These are phyloP conservation scores for Cercospora zeina DNA, from an alignment of 2,329 filamentous ascomycete species.

Conservation along the genomic window DNA sequence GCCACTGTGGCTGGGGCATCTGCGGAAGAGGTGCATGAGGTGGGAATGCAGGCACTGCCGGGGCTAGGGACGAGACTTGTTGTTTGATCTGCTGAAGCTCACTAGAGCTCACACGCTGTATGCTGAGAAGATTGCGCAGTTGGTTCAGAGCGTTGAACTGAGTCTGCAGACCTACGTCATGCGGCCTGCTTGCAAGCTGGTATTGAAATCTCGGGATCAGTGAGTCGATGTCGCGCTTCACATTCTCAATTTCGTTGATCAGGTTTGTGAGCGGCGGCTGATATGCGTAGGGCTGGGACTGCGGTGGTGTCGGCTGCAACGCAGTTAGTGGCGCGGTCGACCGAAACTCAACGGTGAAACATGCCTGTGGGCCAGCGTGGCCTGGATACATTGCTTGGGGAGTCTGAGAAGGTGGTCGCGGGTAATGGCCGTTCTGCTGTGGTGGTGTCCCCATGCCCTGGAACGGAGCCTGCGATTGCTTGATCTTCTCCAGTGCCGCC, in stretches of 20 bases:
- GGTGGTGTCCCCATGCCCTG: constrained; percentile 75
- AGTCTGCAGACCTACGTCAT: constrained; percentile 73
- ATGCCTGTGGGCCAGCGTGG: constrained; percentile 43
- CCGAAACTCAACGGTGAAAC: constrained; percentile 1
- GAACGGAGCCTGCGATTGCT: constrained; percentile 57
- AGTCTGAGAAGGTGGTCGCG: constrained; percentile 36
- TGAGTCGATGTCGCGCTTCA: constrained; percentile 80
- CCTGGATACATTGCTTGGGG: constrained; percentile 40
- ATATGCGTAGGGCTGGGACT: constrained; percentile 26
- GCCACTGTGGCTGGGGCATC: constrained; percentile 38
- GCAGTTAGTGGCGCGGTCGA: constrained; percentile 15
- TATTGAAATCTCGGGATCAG: constrained; percentile 71
- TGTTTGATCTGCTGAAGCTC: constrained; percentile 82
- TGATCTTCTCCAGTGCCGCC: constrained; percentile 61
- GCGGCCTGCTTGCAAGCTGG: constrained; percentile 73
- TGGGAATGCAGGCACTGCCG: constrained; percentile 51
- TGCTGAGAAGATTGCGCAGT: constrained; percentile 76
- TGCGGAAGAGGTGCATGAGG: constrained; percentile 36
- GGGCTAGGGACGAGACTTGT: constrained; percentile 75
- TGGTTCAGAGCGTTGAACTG: constrained; percentile 83
- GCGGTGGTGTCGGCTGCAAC: constrained; percentile 32
- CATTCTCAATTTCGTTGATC: constrained; percentile 53
- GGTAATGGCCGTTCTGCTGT: constrained; percentile 48
- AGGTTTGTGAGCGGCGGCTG: constrained; percentile 20
- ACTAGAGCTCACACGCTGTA: constrained; percentile 73